Base-by-base conservation (phyloP, 2,329 filamentous ascomycete species). In the Exutisphaerella laricina region DNA sequence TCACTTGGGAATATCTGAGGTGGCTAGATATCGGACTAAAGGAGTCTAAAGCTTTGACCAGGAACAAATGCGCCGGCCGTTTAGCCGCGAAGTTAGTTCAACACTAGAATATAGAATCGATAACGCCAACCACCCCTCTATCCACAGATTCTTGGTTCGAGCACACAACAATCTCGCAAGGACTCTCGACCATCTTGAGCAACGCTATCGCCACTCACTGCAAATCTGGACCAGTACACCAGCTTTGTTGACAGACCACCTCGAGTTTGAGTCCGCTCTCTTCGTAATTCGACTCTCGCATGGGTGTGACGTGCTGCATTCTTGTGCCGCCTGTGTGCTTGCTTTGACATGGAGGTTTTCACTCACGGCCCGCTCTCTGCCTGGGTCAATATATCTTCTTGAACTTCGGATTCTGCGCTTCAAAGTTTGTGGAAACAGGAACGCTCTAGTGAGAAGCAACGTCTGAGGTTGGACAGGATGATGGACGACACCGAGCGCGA, bases 381-480 rank as follows among this genome's bases (percentile, higher is more conserved):
- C n/a, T 12, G 4, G 4, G 21, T 14, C 18, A n/a, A 17, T 36
- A n/a, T 10, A n/a, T 2, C n/a, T 25, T 22, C 33, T 2, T 28
- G 35, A 22, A 26, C 13, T 2, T 8, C n/a, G 18, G 5, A 10
- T 10, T 20, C 21, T 39, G 8, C 23, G 36, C 13, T 16, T 5
- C 3, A 50, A 23, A 6, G 44, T 47, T 12, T 20, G 30, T 21
- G 49, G 41, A 2, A 52, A 18, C 5, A 52, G 12, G n/a, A 31
- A 20, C 10, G 23, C 41, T 30, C 49, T 43, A 4, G 43, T 52
- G 16, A 52, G 33, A 16, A 52, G 32, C 8, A 52, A 34, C 9
- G 29, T 43, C 22, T 49, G 49, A 2, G 9, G 26, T 21, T 52
- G 49, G 6, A 49, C 23, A 2, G 49, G 49, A 43, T 52, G 49